These are phyloP conservation scores for Vitis vinifera DNA, from an alignment of 164 flowering plant species.

Conservation along the genomic window ASM3070453v1 NC_081811.1:1734001-1734500, in stretches of 20 bases:
- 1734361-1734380: constrained; percentile 98
- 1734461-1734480: constrained; percentile 8
- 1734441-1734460: constrained; percentile 25
- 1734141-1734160: too few species aligned
- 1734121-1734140: too few species aligned
- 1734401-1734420: constrained; percentile 92
- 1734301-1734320: constrained; percentile 6
- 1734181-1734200: too few species aligned
- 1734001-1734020: too few species aligned
- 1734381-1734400: constrained; percentile 95
- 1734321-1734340: constrained; percentile 82
- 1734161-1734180: too few species aligned
- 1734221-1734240: too few species aligned
- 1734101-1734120: too few species aligned
- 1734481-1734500: constrained; percentile 3
- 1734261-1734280: background rate
- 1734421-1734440: constrained; percentile 73
- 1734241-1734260: background rate
- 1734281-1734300: background rate
- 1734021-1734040: too few species aligned
- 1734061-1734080: too few species aligned
- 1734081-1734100: too few species aligned
- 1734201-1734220: too few species aligned
- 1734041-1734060: too few species aligned
- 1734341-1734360: constrained; percentile 93